These are phyloP conservation scores for Escovopsis sp. DNA, from an alignment of 2,329 filamentous ascomycete species.

Conservation along the genomic window DNA sequence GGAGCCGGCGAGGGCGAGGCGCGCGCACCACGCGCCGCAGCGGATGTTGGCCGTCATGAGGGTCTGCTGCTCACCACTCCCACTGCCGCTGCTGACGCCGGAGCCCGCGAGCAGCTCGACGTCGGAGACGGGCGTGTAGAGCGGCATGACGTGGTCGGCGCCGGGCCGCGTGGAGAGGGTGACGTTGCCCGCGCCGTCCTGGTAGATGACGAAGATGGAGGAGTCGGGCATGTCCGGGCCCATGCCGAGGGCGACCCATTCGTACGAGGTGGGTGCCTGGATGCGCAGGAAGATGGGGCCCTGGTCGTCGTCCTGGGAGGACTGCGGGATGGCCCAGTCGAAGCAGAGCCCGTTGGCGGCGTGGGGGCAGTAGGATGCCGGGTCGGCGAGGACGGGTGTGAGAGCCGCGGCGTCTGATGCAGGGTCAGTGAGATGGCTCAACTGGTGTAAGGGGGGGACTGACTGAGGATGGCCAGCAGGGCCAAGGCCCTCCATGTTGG, in stretches of 20 bases:
- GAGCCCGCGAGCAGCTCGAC: slow-evolving; percentile 44
- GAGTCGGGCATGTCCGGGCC: slow-evolving; percentile 39
- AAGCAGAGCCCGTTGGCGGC: slow-evolving; percentile 33
- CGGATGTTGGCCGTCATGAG: slow-evolving; percentile 46
- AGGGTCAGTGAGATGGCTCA: too few relatives aligned
- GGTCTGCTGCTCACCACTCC: too few relatives aligned
- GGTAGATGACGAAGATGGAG: slow-evolving; percentile 50
- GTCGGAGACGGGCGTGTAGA: slow-evolving; percentile 26
- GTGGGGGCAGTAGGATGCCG: slow-evolving; percentile 26
- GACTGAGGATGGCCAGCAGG: too few relatives aligned
- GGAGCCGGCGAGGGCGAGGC: slow-evolving; percentile 29
- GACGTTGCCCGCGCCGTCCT: slow-evolving; percentile 41
- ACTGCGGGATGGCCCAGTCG: slow-evolving; percentile 37
- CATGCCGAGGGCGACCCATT: slow-evolving; percentile 45
- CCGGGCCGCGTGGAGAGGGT: slow-evolving; percentile 44
- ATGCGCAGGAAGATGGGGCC: slow-evolving; percentile 50
- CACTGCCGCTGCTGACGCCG: slow-evolving; percentile 25
- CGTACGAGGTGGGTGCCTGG: slow-evolving; percentile 34
- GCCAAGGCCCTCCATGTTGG: too few relatives aligned
- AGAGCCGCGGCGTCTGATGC: slow-evolving; percentile 9
- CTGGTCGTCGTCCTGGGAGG: slow-evolving; percentile 29
- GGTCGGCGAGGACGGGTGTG: slow-evolving; percentile 10
- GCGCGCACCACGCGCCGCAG: slow-evolving; percentile 38
- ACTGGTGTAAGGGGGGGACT: too few relatives aligned
- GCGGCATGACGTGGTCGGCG: slow-evolving; percentile 31